These are phyloP conservation scores for Bromus sterilis DNA, from an alignment of 176 grass and related monocot genomes.

Conservation along the genomic window DNA sequence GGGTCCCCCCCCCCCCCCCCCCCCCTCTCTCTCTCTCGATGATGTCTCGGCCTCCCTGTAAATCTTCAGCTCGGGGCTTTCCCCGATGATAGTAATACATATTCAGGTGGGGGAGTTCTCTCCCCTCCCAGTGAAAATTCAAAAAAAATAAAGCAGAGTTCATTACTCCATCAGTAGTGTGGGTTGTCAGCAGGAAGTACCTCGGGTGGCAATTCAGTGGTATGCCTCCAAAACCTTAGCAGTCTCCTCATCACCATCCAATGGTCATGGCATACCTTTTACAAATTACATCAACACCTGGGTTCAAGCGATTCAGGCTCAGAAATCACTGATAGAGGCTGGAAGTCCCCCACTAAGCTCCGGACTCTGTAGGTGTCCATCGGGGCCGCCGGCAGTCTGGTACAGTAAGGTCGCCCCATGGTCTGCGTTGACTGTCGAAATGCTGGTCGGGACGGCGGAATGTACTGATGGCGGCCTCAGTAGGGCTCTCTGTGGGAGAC, in stretches of 20 bases:
- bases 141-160: neutral
- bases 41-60: no score
- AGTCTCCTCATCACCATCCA: conserved; percentile 65
- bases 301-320: conserved; percentile 67
- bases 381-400: conserved; percentile 43
- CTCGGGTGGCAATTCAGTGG: conserved; percentile 76
- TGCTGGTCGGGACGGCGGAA: conserved; percentile 20
- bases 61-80: no score
- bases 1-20: no score
- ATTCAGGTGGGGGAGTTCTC: no score
- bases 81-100: no score
- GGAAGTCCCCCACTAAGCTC: conserved; percentile 81
- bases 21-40: no score
- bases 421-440: conserved; percentile 36
- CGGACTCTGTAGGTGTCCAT: conserved; percentile 46
- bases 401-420: conserved; percentile 5
- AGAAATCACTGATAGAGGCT: conserved; percentile 66
- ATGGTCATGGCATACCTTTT: conserved; percentile 65
- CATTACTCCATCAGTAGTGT: conserved; percentile 85
- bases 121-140: no score
- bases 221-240: conserved; percentile 50
- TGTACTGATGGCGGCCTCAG: conserved; percentile 20
- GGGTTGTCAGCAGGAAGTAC: conserved; percentile 77
- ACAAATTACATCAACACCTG: conserved; percentile 61
- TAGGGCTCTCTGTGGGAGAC: conserved; percentile 9